Evolutionary conservation across 2,329 filamentous ascomycete species (phyloP).

Genomic region (Trichophyton benhamiae): DNA sequence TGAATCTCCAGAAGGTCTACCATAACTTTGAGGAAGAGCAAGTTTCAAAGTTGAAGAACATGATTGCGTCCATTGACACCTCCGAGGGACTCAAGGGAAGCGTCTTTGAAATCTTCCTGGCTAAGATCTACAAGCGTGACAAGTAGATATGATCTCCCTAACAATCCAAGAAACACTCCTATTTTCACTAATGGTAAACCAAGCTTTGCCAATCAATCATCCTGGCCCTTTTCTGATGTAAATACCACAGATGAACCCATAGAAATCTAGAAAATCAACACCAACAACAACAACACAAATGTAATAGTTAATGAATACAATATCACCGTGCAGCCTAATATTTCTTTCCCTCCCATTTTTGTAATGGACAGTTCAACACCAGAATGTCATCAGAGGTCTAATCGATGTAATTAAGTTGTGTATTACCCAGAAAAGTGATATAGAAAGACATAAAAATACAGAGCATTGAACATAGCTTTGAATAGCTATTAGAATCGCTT

Average conservation of each 20-base stretch:
- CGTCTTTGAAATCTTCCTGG: constrained; percentile 78
- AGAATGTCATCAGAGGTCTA: neutral
- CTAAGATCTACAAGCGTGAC: constrained; percentile 96
- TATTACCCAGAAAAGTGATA: neutral
- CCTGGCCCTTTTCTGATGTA: neutral
- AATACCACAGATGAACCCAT: neutral
- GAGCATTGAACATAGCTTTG: neutral
- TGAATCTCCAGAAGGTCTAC: constrained; percentile 74
- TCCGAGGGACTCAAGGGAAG: constrained; percentile 76
- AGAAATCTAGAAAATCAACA: neutral
- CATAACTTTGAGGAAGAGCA: constrained; percentile 79
- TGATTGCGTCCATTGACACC: constrained; percentile 75
- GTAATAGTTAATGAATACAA: neutral
- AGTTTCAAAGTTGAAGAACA: constrained; percentile 61
- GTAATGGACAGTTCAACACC: no score
- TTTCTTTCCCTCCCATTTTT: no score
- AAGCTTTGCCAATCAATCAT: no score
- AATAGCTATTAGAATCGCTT: neutral
- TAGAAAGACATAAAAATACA: neutral
- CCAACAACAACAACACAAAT: neutral
- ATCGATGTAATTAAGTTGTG: neutral
- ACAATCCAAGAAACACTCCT: neutral
- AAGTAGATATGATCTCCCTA: constrained; percentile 48
- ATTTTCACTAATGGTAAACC: no score
- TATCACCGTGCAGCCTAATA: no score